phyloP scores from a whole-genome alignment of 371 early-diverging fungal genomes.

The Lichtheimia ramosa region DNA sequence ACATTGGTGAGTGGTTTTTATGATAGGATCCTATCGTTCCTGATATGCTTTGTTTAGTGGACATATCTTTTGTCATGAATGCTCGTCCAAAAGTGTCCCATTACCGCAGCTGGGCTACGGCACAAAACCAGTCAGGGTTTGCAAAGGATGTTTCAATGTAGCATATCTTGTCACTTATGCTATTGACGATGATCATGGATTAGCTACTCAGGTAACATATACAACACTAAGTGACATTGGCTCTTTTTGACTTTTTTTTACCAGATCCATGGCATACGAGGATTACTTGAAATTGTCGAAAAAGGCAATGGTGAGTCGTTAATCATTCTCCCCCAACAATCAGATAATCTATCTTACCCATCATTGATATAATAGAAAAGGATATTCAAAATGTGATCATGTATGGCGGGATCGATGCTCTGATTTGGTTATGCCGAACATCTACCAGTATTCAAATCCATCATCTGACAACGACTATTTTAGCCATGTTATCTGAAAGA shows the following conservation, averaged over 20 bases:
- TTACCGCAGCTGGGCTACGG: slow-evolving; percentile 67
- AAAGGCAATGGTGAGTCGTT: slow-evolving; percentile 47
- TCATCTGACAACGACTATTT: slow-evolving; percentile 50
- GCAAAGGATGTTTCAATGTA: slow-evolving; percentile 63
- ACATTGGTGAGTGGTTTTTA: slow-evolving; percentile 48
- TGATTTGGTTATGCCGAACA: slow-evolving; percentile 56
- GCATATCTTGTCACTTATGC: slow-evolving; percentile 64
- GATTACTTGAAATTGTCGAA: slow-evolving; percentile 59
- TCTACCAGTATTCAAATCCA: slow-evolving; percentile 49
- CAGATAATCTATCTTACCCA: no score
- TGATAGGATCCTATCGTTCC: neutral
- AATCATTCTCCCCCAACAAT: no score
- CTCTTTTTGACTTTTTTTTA: neutral
- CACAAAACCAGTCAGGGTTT: slow-evolving; percentile 59
- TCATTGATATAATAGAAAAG: no score
- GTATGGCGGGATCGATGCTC: slow-evolving; percentile 64
- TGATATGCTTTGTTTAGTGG: slow-evolving; percentile 35
- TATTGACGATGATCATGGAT: slow-evolving; percentile 61
- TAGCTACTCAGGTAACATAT: slow-evolving; percentile 54
- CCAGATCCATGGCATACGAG: slow-evolving; percentile 66
- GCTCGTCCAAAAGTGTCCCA: slow-evolving; percentile 55
- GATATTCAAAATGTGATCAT: slow-evolving; percentile 52
- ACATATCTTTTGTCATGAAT: slow-evolving; percentile 64
- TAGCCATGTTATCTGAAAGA: slow-evolving; percentile 51
- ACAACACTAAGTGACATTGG: neutral